These are phyloP conservation scores for Oehlia diaphana DNA, from an alignment of 192 early-diverging fungal genomes.

Conservation along the genomic window DNA sequence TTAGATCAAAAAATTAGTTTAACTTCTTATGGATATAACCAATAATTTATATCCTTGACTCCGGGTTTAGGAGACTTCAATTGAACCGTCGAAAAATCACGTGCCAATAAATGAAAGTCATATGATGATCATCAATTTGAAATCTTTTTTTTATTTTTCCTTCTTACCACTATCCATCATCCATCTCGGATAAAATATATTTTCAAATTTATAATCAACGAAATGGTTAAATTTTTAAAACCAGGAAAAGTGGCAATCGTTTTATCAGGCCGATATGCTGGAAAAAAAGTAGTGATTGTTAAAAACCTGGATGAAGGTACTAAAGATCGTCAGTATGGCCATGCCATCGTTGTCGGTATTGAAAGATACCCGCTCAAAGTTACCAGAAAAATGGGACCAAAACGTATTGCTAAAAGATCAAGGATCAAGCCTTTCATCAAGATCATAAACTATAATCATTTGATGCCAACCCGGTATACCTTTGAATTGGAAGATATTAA, in stretches of 20 bases:
- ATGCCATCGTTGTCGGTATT: constrained; percentile 98
- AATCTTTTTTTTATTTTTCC: too few species aligned
- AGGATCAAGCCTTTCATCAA: constrained; percentile 99
- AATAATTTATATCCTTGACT: too few species aligned
- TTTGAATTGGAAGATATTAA: constrained; percentile 95
- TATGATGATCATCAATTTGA: too few species aligned
- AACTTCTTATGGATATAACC: too few species aligned
- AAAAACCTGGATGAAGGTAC: constrained; percentile 97
- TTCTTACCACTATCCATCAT: neutral
- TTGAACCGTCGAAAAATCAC: too few species aligned
- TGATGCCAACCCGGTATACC: constrained; percentile 97
- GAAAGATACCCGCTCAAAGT: constrained; percentile 98
- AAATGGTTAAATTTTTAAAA: constrained; percentile 31
- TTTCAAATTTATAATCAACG: neutral
- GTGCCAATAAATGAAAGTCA: too few species aligned
- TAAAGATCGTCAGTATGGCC: constrained; percentile 94
- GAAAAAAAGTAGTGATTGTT: constrained; percentile 99
- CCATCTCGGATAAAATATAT: too few species aligned
- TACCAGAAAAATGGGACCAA: constrained; percentile 92
- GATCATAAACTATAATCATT: constrained; percentile 98
- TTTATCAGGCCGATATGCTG: constrained; percentile 97
- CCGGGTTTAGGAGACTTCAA: too few species aligned
- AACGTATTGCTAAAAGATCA: constrained; percentile 94
- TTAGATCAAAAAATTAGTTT: too few species aligned
- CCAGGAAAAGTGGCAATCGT: constrained; percentile 89